These are phyloP conservation scores for Trypanosomatidae sp. DNA, from an alignment of 208 protist species.

Conservation along the genomic window DNA sequence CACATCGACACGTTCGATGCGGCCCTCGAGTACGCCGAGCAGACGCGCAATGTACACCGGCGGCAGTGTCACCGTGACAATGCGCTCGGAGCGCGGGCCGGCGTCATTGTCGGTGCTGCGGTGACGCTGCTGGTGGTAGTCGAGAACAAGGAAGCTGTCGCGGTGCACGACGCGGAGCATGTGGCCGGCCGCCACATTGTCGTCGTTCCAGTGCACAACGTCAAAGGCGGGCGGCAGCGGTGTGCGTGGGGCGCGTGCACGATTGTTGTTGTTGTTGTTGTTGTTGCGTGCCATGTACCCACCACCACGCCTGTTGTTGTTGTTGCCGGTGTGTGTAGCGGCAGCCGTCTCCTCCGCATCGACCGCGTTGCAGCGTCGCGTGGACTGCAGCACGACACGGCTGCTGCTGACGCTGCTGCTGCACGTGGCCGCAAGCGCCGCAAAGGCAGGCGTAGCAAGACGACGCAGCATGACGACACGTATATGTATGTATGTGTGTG, in stretches of 20 bases:
- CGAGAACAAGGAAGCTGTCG: conserved; percentile 62
- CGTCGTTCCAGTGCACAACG: conserved; percentile 78
- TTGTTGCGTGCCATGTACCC: conserved; percentile 2
- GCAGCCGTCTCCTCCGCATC: no score
- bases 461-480: no score
- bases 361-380: no score
- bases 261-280: conserved; percentile 9
- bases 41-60: conserved; percentile 78
- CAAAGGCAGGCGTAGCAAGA: no score
- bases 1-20: conserved; percentile 44
- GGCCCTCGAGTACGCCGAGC: conserved; percentile 71
- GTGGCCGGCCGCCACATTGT: conserved; percentile 37
- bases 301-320: background rate
- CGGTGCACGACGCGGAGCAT: conserved; percentile 66
- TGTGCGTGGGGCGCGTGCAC: conserved; percentile 13
- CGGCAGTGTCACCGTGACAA: conserved; percentile 63
- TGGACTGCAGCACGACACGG: no score
- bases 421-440: no score
- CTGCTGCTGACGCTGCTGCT: no score
- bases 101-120: background rate
- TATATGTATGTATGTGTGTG: no score
- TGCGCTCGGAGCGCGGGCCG: conserved; percentile 31
- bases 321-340: background rate
- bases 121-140: conserved; percentile 54
- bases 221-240: conserved; percentile 65